phyloP scores from a whole-genome alignment of 225 moss, liverwort and hornwort species.

The Asterella californica region DNA sequence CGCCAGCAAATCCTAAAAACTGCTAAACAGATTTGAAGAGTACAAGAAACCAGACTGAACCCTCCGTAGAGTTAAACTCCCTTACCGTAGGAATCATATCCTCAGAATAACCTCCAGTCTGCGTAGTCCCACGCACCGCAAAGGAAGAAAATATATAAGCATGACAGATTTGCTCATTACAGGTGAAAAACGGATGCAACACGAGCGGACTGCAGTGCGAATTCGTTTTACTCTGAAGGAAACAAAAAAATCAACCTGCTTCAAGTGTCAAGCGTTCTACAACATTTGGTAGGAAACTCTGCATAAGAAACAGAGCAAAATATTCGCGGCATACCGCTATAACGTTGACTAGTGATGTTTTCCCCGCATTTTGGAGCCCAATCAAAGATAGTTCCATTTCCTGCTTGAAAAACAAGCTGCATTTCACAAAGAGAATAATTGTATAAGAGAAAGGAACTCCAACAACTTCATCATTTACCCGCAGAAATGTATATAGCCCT shows the following conservation, averaged over 20 bases:
- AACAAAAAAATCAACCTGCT: neutral
- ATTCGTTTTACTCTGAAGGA: neutral
- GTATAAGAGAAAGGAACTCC: neutral
- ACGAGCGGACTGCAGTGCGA: neutral
- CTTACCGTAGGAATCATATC: conserved; percentile 98
- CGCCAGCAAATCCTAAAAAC: no score
- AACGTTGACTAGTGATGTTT: conserved; percentile 96
- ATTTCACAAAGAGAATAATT: neutral
- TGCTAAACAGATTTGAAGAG: neutral
- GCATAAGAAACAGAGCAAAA: neutral
- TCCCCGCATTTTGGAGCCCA: conserved; percentile 95
- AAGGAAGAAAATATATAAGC: neutral
- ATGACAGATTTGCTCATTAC: neutral
- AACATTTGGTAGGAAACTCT: neutral
- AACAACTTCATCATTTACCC: neutral
- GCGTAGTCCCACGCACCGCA: conserved; percentile 13
- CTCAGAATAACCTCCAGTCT: conserved; percentile 94
- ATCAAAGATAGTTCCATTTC: conserved; percentile 98
- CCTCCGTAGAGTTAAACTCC: neutral
- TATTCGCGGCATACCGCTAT: conserved; percentile 61
- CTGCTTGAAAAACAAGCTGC: conserved; percentile 97
- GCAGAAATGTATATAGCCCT: neutral
- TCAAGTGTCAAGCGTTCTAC: neutral
- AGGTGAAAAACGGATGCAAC: neutral
- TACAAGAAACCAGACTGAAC: neutral